Evolutionary conservation across 2,329 filamentous ascomycete species (phyloP).

Genomic region (Talaromyces sp.): DNA sequence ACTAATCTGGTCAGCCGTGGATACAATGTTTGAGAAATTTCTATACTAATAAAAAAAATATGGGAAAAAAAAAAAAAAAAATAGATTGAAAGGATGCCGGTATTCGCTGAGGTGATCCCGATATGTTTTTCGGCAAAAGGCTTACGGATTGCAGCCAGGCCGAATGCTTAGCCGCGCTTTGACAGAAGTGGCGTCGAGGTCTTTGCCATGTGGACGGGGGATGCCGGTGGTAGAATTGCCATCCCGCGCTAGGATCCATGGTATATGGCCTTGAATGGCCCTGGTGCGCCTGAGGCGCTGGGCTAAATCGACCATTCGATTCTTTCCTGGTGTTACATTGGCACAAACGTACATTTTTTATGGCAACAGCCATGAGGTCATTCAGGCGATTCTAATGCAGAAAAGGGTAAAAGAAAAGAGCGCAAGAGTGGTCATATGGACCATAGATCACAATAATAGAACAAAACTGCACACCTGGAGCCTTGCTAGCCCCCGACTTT

Average conservation of each 20-base stretch:
- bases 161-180: conserved; percentile 1
- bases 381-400: too few relatives aligned
- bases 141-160: background rate
- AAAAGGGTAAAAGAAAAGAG: too few relatives aligned
- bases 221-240: background rate
- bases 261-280: background rate
- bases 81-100: too few relatives aligned
- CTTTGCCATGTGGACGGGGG: background rate
- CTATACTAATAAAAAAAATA: background rate
- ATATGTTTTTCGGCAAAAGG: background rate
- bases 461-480: too few relatives aligned
- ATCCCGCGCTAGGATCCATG: background rate
- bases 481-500: too few relatives aligned
- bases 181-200: background rate
- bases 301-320: too few relatives aligned
- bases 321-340: too few relatives aligned
- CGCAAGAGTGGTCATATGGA: too few relatives aligned
- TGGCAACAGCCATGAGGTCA: too few relatives aligned
- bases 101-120: background rate
- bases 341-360: too few relatives aligned
- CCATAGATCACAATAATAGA: too few relatives aligned
- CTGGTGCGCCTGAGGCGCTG: too few relatives aligned
- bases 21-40: background rate
- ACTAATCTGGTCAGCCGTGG: conserved; percentile 1
- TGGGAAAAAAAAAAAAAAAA: background rate